Base-by-base conservation (phyloP, 768 basidiomycete species). In the Dictyophora rubrovolvata region DNA sequence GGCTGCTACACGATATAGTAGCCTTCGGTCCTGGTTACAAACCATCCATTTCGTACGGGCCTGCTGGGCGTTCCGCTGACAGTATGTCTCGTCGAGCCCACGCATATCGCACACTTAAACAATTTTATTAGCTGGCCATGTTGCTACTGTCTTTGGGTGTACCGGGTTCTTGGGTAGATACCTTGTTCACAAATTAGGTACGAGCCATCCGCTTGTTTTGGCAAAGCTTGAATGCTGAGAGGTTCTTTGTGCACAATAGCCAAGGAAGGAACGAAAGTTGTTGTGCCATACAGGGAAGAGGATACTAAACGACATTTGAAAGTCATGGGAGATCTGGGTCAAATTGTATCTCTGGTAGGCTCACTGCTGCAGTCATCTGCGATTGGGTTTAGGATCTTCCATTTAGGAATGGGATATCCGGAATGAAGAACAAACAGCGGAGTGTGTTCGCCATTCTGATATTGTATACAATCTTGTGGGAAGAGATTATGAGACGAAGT, bases 391-490 rank as follows among this genome's bases (percentile, higher is more conserved):
- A 23, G 37, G 17, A 50, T 1, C 18, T 21, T 48, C 28, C 16
- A 22, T 49, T 33, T 63, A 97, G 94, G 95, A 97, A 81, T 97
- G 93, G 92, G 93, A 97, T 69, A 78, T 95, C 52, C 81, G 92
- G 59, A 86, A 90, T 68, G 88, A 92, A 66, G 79, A 84, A 54
- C 92, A 94, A 68, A 96, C 94, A 65, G 89, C 83, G 42, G 95
- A 97, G 69, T 96, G 93, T 71, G 70, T 98, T 60, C 79, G 90
- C 64, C 93, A 96, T 72, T 97, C 95, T 18, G 92, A 98, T 69
- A 88, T 87, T 5, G 96, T 99, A 20, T 96, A 93, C 77, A 98
- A 97, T 74, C 86, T 97, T 59, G 86, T 89, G 54, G 93, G 95
- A 18, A 78, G 94, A 54, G 90, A 98, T 70, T 95, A 86, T 69